Evolutionary conservation across 164 flowering plant species (phyloP), one percentile per base, ranked within the genome.

Genomic region (Warburgia ugandensis): DNA sequence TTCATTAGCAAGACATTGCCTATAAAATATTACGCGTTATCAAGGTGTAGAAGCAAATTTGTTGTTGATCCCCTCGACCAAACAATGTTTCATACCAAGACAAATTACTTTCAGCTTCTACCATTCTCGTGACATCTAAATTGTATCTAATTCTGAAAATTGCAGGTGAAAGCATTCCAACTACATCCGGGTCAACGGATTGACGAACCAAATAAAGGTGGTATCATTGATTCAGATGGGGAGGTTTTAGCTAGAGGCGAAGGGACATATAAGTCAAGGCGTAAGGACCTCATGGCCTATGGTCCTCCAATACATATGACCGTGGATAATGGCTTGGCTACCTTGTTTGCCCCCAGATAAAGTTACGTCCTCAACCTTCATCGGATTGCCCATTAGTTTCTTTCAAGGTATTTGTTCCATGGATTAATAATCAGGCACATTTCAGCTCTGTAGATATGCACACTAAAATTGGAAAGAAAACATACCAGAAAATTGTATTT

Each of bases 171-270:
- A 66, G 89, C 89, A 30, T 77, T 94, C 38, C 52, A 71, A 29
- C 63, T 94, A 65, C 84, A 88, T 65, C 97, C 96, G 4, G 96
- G 97, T 25, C 54, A 72, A 2, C 77, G 70, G 6, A 46, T 54
- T 0, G 76, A 62, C 1, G 86, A 83, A 33, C 73, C 81, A 13
- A 37, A 68, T 12, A 86, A 54, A 70, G 99, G 73, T 46, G 97
- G 99, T 35, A 89, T 94, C 59, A 83, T 94, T 48, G 97, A 89
- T 56, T 69, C 71, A 2, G 99, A 94, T 63, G 99, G 99, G 16
- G 99, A 94, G 72, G 96, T 89, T 54, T 56, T 94, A 33, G 97
- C 97, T n/a, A 75, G 87, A 71, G 99, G 97, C 40, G 67, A 61
- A 29, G 84, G 86, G 45, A 73, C 90, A 27, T 79, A 79, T 67